phyloP scores from a whole-genome alignment of 1,284 basidiomycete species.

The Takashimella tepidaria region DNA sequence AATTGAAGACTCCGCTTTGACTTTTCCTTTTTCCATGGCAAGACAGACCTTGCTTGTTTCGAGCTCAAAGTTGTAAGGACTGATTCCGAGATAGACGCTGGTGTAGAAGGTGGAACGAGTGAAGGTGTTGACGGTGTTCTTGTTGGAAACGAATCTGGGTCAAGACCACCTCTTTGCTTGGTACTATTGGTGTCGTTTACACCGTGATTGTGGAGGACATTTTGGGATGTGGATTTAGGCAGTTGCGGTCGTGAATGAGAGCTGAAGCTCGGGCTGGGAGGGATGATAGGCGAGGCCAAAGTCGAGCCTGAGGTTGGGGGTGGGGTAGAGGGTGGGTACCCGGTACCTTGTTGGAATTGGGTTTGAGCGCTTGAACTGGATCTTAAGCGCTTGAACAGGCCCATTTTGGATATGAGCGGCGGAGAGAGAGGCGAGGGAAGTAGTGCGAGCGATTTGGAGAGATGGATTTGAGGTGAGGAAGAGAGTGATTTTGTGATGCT shows the following conservation, averaged over 20 bases:
- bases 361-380: neutral
- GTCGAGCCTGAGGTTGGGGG: neutral
- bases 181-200: neutral
- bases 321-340: neutral
- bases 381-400: neutral
- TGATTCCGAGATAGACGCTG: no score
- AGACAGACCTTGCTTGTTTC: neutral
- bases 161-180: no score
- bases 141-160: neutral
- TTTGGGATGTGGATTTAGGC: neutral
- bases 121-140: neutral
- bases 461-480: neutral
- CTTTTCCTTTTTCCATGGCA: neutral
- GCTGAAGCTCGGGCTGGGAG: neutral
- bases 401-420: neutral
- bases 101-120: neutral
- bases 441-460: neutral
- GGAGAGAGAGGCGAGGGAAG: neutral
- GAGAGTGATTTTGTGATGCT: no score
- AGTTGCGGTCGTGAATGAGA: neutral
- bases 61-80: neutral
- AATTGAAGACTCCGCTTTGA: neutral
- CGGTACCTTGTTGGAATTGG: neutral
- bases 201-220: neutral
- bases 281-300: neutral